phyloP scores from a whole-genome alignment of 208 protist genomes.

The Porcisia deanei region DNA sequence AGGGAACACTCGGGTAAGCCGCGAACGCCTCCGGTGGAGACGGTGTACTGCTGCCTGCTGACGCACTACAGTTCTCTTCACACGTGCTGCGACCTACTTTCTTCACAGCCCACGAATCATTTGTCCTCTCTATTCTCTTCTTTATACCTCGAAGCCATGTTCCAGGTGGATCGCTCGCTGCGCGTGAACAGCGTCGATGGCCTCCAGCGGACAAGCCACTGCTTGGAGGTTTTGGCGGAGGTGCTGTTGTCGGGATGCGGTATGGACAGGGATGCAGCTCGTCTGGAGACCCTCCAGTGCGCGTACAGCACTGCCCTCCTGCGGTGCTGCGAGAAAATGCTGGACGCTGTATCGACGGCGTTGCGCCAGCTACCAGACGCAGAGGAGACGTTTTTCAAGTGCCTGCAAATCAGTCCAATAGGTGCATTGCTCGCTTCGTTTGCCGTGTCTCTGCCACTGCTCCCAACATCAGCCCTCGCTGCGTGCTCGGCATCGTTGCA shows the following conservation, averaged over 20 bases:
- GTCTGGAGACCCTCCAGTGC: slow-evolving; percentile 32
- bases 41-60: slow-evolving; percentile 59
- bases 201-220: slow-evolving; percentile 58
- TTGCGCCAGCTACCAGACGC: slow-evolving; percentile 50
- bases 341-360: slow-evolving; percentile 51
- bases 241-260: slow-evolving; percentile 42
- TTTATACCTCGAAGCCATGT: slow-evolving; percentile 71
- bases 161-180: slow-evolving; percentile 61
- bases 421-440: slow-evolving; percentile 81
- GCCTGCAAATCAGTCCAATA: slow-evolving; percentile 67
- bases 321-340: slow-evolving; percentile 59
- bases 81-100: slow-evolving; percentile 44
- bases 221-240: slow-evolving; percentile 85
- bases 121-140: slow-evolving; percentile 67
- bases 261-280: slow-evolving; percentile 8
- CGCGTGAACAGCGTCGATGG: slow-evolving; percentile 30
- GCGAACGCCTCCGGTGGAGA: slow-evolving; percentile 44
- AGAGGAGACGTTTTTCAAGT: slow-evolving; percentile 38
- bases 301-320: slow-evolving; percentile 77
- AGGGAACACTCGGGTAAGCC: slow-evolving; percentile 45
- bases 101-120: slow-evolving; percentile 16
- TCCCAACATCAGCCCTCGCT: slow-evolving; percentile 60
- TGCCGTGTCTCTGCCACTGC: slow-evolving; percentile 68
- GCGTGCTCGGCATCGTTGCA: slow-evolving; percentile 52
- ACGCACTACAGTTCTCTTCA: slow-evolving; percentile 68